These are phyloP conservation scores for Solanum hybrid DNA, from an alignment of 305 asterid genomes.

Conservation along the genomic window DNA sequence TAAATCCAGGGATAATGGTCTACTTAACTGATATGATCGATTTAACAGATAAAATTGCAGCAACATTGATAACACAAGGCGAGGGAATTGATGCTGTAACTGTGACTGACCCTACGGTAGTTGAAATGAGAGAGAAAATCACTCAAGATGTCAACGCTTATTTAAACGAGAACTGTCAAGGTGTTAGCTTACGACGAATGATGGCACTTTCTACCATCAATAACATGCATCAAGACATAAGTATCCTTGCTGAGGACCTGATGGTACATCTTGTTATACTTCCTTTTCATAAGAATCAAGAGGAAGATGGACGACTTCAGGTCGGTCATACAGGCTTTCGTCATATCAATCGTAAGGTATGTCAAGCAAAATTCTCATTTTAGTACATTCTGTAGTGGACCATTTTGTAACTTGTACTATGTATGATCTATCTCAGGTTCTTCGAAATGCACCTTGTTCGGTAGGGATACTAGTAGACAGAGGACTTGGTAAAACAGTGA, in stretches of 20 bases:
- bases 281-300: constrained; percentile 81
- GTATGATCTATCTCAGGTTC: constrained; percentile 27
- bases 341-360: constrained; percentile 79
- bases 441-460: constrained; percentile 82
- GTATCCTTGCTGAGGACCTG: constrained; percentile 72
- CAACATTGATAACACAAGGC: constrained; percentile 40
- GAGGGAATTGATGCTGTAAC: constrained; percentile 37
- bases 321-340: constrained; percentile 65
- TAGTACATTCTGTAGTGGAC: neutral
- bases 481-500: constrained; percentile 54
- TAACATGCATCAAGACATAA: constrained; percentile 73
- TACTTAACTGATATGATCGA: constrained; percentile 77
- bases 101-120: constrained; percentile 54
- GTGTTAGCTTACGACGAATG: constrained; percentile 41
- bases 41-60: constrained; percentile 63
- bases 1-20: constrained; percentile 62
- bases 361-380: neutral
- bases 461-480: constrained; percentile 82
- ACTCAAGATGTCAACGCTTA: constrained; percentile 27
- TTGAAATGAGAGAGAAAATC: constrained; percentile 55
- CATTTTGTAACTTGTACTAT: neutral
- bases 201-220: constrained; percentile 64
- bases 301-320: constrained; percentile 57
- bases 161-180: constrained; percentile 41
- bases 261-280: constrained; percentile 49